Evolutionary conservation across 2,329 filamentous ascomycete species (phyloP), one percentile per base, ranked within the genome.

Genomic region (Colletotrichum sp.): DNA sequence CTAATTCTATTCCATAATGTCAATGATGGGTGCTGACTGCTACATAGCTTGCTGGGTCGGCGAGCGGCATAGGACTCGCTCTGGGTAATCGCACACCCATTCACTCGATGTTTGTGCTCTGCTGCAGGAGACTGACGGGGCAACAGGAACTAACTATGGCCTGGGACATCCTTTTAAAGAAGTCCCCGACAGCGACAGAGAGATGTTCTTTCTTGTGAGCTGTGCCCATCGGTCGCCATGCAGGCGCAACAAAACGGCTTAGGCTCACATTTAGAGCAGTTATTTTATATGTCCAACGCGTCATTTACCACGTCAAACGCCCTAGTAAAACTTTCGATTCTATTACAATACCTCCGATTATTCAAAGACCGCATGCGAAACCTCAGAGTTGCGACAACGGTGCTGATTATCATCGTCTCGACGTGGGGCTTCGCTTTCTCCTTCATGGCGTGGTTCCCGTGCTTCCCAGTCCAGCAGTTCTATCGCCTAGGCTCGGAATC

Each of bases 401-500:
- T 52, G 2, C 43, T 75, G 32, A 61, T 72, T 10, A 2, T 61
- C 7, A n/a, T 75, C 30, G 68, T 71, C 12, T 32, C 26, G n/a
- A 9, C 30, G 0, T 75, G 72, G 72, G 72, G 72, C 61, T 18
- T 67, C 4, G 26, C 10, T 24, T 72, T 75, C 21, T 36, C 60
- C 3, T 72, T 75, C 61, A 66, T 67, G 24, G 72, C 72, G 6
- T 75, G 72, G 72, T 59, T 75, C 26, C 72, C 72, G 1, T 75
- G 72, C 72, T 71, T 71, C 24, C 72, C 72, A 9, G 28, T 52
- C 2, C 60, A 71, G 16, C 67, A 71, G 16, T 75, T 75, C 26
- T 71, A 67, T 15, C 69, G 57, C 15, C 67, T 71, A 3, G 72
- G 67, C 4, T 60, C 72, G 2, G 72, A 71, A 32, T 36, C 21